phyloP scores from a whole-genome alignment of 257 asterid species.

The Sherardia arvensis region DNA sequence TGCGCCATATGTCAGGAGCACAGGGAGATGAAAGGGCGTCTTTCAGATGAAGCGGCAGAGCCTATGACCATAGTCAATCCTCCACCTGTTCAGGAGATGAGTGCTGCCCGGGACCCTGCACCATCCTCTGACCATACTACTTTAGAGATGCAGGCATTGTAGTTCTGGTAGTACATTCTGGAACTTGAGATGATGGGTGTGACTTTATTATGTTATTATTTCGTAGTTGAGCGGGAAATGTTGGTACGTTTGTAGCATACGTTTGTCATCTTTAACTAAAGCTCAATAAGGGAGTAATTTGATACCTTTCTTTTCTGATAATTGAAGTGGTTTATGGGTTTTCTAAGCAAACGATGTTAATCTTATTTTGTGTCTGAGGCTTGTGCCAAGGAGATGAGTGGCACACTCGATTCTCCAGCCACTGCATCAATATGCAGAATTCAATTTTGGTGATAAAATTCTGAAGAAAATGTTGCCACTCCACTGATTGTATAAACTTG shows the following conservation, averaged over 20 bases:
- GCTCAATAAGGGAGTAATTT: too few species aligned
- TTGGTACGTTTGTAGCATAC: background rate
- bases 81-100: constrained; percentile 66
- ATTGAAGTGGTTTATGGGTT: too few species aligned
- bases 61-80: constrained; percentile 90
- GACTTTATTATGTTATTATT: background rate
- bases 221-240: background rate
- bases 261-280: too few species aligned
- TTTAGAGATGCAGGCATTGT: constrained; percentile 13
- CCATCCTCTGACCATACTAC: constrained; percentile 11
- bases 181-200: background rate
- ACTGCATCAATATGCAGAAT: too few species aligned
- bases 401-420: too few species aligned
- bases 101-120: constrained; percentile 7
- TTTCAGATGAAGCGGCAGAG: constrained; percentile 46
- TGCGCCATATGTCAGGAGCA: constrained; percentile 99
- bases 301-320: too few species aligned
- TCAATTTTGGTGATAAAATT: too few species aligned
- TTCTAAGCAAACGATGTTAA: too few species aligned
- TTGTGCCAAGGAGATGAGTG: too few species aligned
- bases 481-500: too few species aligned
- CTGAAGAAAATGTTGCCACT: too few species aligned
- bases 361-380: too few species aligned
- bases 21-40: constrained; percentile 83
- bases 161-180: background rate